Percentiles rank a stretch among this genome's conserved stretches.
These are phyloP conservation scores for Polymyxa betae DNA, from an alignment of 208 protist species.

Conservation along the genomic window DNA sequence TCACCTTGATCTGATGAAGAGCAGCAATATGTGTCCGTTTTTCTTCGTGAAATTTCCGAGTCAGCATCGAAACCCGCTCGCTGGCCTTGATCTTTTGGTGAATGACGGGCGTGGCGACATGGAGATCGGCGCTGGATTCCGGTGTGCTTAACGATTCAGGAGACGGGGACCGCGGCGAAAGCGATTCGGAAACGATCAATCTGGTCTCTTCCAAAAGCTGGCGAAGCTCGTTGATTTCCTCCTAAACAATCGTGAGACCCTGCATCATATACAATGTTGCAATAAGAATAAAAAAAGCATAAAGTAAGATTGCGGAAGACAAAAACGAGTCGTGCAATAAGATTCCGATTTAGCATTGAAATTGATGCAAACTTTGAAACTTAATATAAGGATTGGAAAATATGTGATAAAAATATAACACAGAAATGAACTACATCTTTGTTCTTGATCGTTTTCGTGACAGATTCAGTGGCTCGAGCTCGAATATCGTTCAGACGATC, in stretches of 20 bases:
- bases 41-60: not conserved
- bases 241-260: not conserved
- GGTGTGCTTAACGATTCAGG: not conserved
- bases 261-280: not conserved
- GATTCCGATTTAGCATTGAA: no score
- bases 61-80: not conserved
- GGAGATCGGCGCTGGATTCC: not conserved
- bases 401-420: not conserved
- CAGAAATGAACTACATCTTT: conserved; percentile 9
- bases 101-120: conserved; percentile 22
- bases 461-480: not conserved
- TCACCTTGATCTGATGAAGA: no score
- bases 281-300: not conserved
- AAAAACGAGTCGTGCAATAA: no score
- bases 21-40: conserved; percentile 14
- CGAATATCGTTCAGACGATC: not conserved
- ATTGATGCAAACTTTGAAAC: no score
- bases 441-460: not conserved
- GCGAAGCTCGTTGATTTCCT: conserved; percentile 23
- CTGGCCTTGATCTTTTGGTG: conserved; percentile 2
- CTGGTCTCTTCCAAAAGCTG: not conserved
- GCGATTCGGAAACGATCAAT: not conserved
- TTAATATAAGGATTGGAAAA: no score
- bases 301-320: no score
- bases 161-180: not conserved